Evolutionary conservation across 129 eudicot genomes (phyloP).

Genomic region (Flaveria brownii): DNA sequence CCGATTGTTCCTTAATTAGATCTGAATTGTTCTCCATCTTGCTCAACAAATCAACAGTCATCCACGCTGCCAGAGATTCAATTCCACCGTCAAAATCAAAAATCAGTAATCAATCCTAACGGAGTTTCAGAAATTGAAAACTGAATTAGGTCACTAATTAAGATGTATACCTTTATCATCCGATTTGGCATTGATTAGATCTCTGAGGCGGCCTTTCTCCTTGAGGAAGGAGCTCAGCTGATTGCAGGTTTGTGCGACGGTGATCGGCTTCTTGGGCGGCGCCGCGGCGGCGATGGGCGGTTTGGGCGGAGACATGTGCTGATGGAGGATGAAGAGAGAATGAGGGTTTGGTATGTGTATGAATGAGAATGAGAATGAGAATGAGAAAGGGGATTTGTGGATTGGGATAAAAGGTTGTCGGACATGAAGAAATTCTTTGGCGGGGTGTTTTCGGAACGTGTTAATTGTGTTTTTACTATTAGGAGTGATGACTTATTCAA

Average conservation of each 20-base stretch:
- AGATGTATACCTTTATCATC: constrained; percentile 18
- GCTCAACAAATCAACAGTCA: constrained; percentile 35
- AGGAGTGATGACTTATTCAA: constrained; percentile 13
- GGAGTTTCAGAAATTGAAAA: not conserved
- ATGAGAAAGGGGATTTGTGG: not conserved
- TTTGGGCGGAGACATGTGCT: constrained; percentile 36
- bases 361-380: not conserved
- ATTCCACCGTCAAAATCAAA: too few relatives aligned
- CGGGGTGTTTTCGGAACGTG: constrained; percentile 26
- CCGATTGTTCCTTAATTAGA: not conserved
- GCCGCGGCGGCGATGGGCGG: not conserved
- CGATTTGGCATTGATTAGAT: constrained; percentile 37
- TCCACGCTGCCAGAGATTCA: constrained; percentile 17
- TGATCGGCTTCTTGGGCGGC: constrained; percentile 33
- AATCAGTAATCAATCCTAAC: not conserved
- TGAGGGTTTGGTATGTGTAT: not conserved
- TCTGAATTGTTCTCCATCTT: constrained; percentile 18
- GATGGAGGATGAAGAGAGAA: not conserved
- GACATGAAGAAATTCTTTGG: not conserved
- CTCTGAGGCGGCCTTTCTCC: constrained; percentile 48
- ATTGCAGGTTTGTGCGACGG: constrained; percentile 51
- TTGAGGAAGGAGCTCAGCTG: constrained; percentile 54
- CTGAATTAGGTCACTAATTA: not conserved
- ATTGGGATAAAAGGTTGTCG: constrained; percentile 3
- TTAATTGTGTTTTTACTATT: constrained; percentile 21